A percentile compares a stretch with the other conserved stretches of the same genome.
Evolutionary conservation across 495 filamentous ascomycete genomes (phyloP).

Genomic region (Patellaria atrata): DNA sequence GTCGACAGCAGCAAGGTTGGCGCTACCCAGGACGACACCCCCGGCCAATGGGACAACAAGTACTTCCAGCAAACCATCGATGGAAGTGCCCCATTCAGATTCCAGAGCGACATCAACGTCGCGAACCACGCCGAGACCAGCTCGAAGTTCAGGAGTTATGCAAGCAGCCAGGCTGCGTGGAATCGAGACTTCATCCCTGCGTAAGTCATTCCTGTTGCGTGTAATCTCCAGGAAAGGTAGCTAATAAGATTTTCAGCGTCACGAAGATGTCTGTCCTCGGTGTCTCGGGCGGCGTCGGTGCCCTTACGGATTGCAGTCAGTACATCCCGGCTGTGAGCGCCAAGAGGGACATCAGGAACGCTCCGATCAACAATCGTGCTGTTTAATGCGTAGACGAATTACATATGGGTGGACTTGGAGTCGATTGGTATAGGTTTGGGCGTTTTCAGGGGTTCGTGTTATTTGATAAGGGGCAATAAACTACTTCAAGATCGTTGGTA

Average conservation of each 20-base stretch:
- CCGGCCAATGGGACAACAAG: slow-evolving; percentile 16
- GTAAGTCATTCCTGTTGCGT: background rate
- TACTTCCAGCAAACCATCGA: slow-evolving; percentile 16
- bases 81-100: slow-evolving; percentile 15
- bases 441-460: too few species aligned
- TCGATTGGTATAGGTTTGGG: too few species aligned
- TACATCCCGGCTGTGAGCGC: slow-evolving; percentile 13
- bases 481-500: too few species aligned
- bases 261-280: slow-evolving; percentile 18
- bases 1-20: slow-evolving; percentile 11
- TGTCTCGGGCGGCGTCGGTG: slow-evolving; percentile 3
- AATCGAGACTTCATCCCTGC: slow-evolving; percentile 16
- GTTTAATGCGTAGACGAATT: too few species aligned
- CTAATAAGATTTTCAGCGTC: slow-evolving; percentile 6
- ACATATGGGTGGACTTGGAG: too few species aligned
- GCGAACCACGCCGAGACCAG: slow-evolving; percentile 4
- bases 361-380: slow-evolving; percentile 11
- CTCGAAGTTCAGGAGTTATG: slow-evolving; percentile 10
- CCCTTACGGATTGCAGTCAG: slow-evolving; percentile 15
- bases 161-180: slow-evolving; percentile 13
- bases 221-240: background rate
- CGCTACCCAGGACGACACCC: slow-evolving; percentile 16
- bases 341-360: slow-evolving; percentile 11
- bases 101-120: slow-evolving; percentile 16
- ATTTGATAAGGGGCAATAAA: too few species aligned